Evolutionary conservation across 1,139 yeast genomes (phyloP).

Genomic region (Geotrichum citri-aurantii): DNA sequence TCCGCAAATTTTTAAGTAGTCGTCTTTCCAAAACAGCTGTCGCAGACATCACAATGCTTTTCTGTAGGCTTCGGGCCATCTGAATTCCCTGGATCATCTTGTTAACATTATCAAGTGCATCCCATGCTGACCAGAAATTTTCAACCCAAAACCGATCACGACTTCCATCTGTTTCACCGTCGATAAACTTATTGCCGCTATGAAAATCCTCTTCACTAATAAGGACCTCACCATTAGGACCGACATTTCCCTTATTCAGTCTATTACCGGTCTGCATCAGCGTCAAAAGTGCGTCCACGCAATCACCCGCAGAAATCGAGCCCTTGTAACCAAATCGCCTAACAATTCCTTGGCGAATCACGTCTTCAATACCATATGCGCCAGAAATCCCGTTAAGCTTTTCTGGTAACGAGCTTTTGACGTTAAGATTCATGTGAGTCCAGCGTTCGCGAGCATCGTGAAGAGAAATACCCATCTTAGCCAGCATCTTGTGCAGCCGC

Average conservation of each 20-base stretch:
- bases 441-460: slow-evolving; percentile 87
- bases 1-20: slow-evolving; percentile 67
- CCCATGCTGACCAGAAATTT: slow-evolving; percentile 96
- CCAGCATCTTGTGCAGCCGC: slow-evolving; percentile 82
- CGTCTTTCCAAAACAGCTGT: slow-evolving; percentile 81
- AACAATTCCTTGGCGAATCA: slow-evolving; percentile 79
- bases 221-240: slow-evolving; percentile 12
- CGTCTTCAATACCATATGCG: slow-evolving; percentile 74
- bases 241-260: slow-evolving; percentile 12
- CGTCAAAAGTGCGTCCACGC: slow-evolving; percentile 83
- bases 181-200: slow-evolving; percentile 14
- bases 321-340: slow-evolving; percentile 85
- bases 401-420: slow-evolving; percentile 66
- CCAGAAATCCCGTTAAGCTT: slow-evolving; percentile 69
- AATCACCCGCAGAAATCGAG: slow-evolving; percentile 85
- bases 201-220: slow-evolving; percentile 10
- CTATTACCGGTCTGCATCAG: slow-evolving; percentile 52
- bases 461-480: slow-evolving; percentile 91
- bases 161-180: slow-evolving; percentile 31
- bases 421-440: slow-evolving; percentile 79
- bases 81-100: slow-evolving; percentile 63
- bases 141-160: slow-evolving; percentile 73
- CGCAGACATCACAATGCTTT: slow-evolving; percentile 82
- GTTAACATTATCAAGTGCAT: slow-evolving; percentile 67
- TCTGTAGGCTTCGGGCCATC: slow-evolving; percentile 76